Base-by-base conservation (phyloP, 148 eudicot genomes). In the Heliamphora exappendiculata region DNA sequence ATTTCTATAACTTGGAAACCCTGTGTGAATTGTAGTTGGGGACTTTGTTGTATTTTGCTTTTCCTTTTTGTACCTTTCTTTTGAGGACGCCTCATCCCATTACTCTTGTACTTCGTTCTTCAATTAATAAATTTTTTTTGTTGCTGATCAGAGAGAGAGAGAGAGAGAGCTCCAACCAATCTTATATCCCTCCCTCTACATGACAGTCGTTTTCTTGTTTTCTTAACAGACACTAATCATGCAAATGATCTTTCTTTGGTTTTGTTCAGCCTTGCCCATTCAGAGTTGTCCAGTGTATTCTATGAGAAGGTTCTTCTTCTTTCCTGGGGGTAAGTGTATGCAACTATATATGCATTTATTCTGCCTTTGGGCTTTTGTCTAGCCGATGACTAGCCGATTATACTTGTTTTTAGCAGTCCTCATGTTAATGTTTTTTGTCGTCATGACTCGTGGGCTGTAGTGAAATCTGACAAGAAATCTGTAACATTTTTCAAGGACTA, bases 271-370 rank as follows among this genome's bases (percentile, higher is more conserved):
- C 88, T 90, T 83, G 97, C 93, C 33, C 97, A 92, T 82, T 90
- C 98, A 0, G 91, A 88, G 89, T 74, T 92, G 77, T 95, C 97
- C 50, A 70, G 82, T 74, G 97, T 95, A 44, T 92, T 95, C 78
- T 94, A 90, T 68, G 98, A 94, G 75, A 92, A 92, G 86, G 93
- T 94, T 66, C 85, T 94, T 67, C 89, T 92, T 66, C 96, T 92
- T 20, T 89, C 96, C 57, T 94, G 91, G 96, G 97, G 97, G 98
- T 95, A 87, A 76, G 71, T 7, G 75, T n/a, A n/a, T n/a, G n/a
- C n/a, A n/a, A n/a, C n/a, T n/a, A n/a, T n/a, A n/a, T n/a, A n/a
- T 64, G 24, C 39, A 69, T 41, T 59, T 49, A 67, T 66, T 39
- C 39, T n/a, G 78, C 63, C 64, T 20, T 39, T 26, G 47, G 34